Conservation (phyloP, 192 early-diverging fungal genomes). For the Entomortierella chlamydospora region DNA sequence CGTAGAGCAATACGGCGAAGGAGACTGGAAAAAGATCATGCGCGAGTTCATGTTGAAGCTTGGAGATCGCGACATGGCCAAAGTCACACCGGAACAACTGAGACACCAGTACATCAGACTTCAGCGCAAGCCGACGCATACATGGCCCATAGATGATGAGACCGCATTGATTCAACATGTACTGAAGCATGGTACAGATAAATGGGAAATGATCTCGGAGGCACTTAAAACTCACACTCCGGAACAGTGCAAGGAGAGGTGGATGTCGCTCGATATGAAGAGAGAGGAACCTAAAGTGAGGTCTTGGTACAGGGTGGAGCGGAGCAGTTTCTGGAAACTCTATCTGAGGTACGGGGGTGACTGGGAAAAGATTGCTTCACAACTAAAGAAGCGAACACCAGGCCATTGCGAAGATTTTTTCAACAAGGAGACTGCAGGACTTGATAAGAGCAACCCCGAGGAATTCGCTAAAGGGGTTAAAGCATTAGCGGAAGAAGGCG, state of each 20-base stretch:
- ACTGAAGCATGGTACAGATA: slow-evolving; percentile 24
- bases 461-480: neutral
- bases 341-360: slow-evolving; percentile 22
- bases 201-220: slow-evolving; percentile 30
- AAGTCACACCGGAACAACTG: slow-evolving; percentile 39
- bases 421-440: neutral
- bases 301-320: slow-evolving; percentile 39
- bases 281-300: slow-evolving; percentile 12
- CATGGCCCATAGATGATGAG: slow-evolving; percentile 35
- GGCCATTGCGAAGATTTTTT: slow-evolving; percentile 17
- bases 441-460: slow-evolving; percentile 6
- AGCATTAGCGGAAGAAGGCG: slow-evolving; percentile 4
- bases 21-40: slow-evolving; percentile 38
- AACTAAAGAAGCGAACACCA: slow-evolving; percentile 9
- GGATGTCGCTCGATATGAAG: slow-evolving; percentile 35
- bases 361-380: slow-evolving; percentile 15
- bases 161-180: slow-evolving; percentile 46
- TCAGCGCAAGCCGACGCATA: slow-evolving; percentile 4
- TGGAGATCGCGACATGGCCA: slow-evolving; percentile 46
- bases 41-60: slow-evolving; percentile 42
- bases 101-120: slow-evolving; percentile 29
- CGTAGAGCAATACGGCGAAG: slow-evolving; percentile 34
- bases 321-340: slow-evolving; percentile 38
- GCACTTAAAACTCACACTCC: slow-evolving; percentile 24
- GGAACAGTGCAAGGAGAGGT: slow-evolving; percentile 33